These are phyloP conservation scores for Colletotrichum lentis DNA, from an alignment of 2,329 filamentous ascomycete genomes.

Conservation along the genomic window DNA sequence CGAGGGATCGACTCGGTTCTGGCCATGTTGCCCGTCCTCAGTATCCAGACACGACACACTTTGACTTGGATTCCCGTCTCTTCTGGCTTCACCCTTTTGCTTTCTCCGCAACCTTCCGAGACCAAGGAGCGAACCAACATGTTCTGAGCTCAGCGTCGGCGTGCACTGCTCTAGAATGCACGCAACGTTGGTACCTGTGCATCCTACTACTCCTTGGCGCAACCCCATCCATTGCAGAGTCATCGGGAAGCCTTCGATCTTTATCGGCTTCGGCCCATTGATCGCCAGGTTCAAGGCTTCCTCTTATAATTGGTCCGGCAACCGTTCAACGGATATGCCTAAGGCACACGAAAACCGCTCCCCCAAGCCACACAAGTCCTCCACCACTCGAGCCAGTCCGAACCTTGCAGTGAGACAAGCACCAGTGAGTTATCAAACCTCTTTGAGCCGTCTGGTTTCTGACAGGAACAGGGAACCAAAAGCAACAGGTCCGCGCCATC, in stretches of 20 bases:
- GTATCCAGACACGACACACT: neutral
- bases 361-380: conserved; percentile 19
- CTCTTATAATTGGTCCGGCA: neutral
- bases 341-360: conserved; percentile 16
- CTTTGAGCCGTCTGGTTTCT: neutral
- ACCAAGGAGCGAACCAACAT: conserved; percentile 14
- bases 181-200: neutral
- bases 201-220: neutral
- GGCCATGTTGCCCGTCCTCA: neutral
- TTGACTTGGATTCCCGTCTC: neutral
- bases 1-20: neutral
- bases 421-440: neutral
- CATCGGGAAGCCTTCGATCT: neutral
- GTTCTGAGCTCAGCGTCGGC: conserved; percentile 13
- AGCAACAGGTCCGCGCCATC: conserved; percentile 1
- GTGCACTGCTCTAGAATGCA: conserved; percentile 25
- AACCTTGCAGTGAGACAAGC: conserved; percentile 31
- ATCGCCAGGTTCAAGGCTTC: conserved; percentile 11
- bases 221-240: neutral
- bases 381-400: conserved; percentile 18
- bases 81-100: neutral
- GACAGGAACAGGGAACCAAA: conserved; percentile 15
- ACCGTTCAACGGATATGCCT: conserved; percentile 28
- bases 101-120: neutral
- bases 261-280: neutral